A percentile compares a stretch with the other conserved stretches of the same genome.
These are phyloP conservation scores for Wallemia mellicola DNA, from an alignment of 1,284 basidiomycete species.

Conservation along the genomic window DNA sequence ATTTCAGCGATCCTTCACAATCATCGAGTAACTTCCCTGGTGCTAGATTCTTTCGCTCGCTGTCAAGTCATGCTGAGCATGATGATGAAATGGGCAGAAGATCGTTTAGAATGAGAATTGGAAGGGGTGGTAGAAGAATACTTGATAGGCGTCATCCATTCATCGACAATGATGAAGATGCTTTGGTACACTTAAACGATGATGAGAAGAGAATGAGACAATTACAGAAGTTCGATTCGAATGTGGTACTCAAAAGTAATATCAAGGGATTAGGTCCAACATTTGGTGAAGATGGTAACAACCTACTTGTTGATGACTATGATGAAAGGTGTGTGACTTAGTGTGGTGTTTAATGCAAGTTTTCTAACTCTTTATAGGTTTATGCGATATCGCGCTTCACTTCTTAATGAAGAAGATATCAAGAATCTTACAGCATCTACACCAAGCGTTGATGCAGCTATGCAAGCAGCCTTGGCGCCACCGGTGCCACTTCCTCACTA, in stretches of 20 bases:
- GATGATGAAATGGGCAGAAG: conserved; percentile 15
- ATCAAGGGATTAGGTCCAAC: conserved; percentile 20
- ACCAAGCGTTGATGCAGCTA: background rate
- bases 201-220: conserved; percentile 22
- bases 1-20: conserved; percentile 11
- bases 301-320: conserved; percentile 36
- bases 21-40: conserved; percentile 6
- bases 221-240: conserved; percentile 33
- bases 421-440: background rate
- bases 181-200: conserved; percentile 9
- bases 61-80: conserved; percentile 10
- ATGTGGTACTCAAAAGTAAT: conserved; percentile 20
- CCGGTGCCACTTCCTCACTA: background rate
- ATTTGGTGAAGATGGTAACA: conserved; percentile 28
- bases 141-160: conserved; percentile 32
- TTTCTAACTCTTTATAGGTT: background rate
- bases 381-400: background rate
- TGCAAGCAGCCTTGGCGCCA: background rate
- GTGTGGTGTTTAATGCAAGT: too few species aligned
- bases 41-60: conserved; percentile 11
- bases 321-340: conserved; percentile 28
- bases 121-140: conserved; percentile 48
- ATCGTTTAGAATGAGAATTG: conserved; percentile 39
- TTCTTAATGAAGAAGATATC: background rate
- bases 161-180: conserved; percentile 4